These are phyloP conservation scores for Onygenales sp. DNA, from an alignment of 2,329 filamentous ascomycete species.

Conservation along the genomic window DNA sequence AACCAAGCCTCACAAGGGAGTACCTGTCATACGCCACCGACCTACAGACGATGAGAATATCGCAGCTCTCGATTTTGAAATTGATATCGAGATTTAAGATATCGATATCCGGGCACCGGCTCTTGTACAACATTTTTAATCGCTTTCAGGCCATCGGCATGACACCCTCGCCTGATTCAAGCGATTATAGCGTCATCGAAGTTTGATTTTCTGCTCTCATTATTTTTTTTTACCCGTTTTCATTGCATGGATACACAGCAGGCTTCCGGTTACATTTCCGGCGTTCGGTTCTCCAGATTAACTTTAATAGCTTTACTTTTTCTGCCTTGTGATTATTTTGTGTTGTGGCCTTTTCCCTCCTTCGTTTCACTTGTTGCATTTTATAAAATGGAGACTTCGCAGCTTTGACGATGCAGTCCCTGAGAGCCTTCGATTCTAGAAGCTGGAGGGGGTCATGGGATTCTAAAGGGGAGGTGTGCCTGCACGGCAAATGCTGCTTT, in stretches of 20 bases:
- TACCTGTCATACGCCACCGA: slow-evolving; percentile 63
- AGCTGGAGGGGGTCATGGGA: no score
- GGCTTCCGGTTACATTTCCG: neutral
- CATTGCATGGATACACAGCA: neutral
- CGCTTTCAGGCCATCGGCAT: no score
- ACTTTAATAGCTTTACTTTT: neutral
- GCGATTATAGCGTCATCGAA: neutral
- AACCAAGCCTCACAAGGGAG: slow-evolving; percentile 34
- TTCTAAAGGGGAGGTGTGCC: no score
- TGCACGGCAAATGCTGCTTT: no score
- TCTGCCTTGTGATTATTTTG: neutral
- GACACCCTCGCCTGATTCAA: no score
- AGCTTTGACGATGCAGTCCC: no score
- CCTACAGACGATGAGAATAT: slow-evolving; percentile 90
- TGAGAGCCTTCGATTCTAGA: no score
- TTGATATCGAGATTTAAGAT: slow-evolving; percentile 72
- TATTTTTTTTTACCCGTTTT: neutral
- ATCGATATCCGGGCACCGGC: neutral
- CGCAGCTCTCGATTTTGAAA: slow-evolving; percentile 75
- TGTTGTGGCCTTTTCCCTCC: neutral
- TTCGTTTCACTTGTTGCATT: neutral
- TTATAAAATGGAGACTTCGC: neutral
- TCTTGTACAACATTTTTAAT: neutral
- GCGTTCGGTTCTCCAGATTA: neutral
- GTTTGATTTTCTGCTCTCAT: neutral